Base-by-base conservation (phyloP, 148 eudicot species). In the Chenopodium berlandieri region DNA sequence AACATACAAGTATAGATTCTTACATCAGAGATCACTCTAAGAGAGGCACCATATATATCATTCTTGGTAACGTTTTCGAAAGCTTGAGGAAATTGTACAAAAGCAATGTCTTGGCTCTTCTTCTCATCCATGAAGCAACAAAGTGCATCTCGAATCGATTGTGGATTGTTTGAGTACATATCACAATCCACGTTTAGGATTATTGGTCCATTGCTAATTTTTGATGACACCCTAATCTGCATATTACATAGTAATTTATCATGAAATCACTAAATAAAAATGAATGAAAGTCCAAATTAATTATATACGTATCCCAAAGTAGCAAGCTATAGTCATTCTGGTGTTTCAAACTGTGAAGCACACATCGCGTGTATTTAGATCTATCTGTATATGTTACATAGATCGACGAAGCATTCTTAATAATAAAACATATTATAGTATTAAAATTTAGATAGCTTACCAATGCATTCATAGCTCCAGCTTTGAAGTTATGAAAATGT, bases 391-490 rank as follows among this genome's bases (percentile, higher is more conserved):
- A 37, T 37, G 40, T 37, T 37, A 37, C 40, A 37, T 37, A 37
- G 40, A 37, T 37, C 40, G 40, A 37, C 6, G 40, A 37, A 37
- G 40, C 6, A 37, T 37, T 37, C 40, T 37, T 37, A 37, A 37
- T 37, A 37, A 37, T 37, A 37, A 37, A 4, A 37, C 6, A 37
- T 37, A 0, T 37, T 4, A 37, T 4, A 37, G 40, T 37, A 37
- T 37, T 37, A 37, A 4, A 37, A 37, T 37, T 37, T 37, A 19
- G 12, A 74, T 14, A 37, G 40, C 40, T 82, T 86, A 95, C 98
- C 92, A 95, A 80, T 47, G 98, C 89, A 85, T 95, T 95, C 94
- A 95, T 89, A 11, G 98, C 92, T 82, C 98, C 98, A 64, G 98
- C 98, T 90, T 95, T 95, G 88, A 89, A 95, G 86, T 95, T 89